These are phyloP conservation scores for Simplicillium sp. DNA, from an alignment of 2,329 filamentous ascomycete genomes.

Conservation along the genomic window DNA sequence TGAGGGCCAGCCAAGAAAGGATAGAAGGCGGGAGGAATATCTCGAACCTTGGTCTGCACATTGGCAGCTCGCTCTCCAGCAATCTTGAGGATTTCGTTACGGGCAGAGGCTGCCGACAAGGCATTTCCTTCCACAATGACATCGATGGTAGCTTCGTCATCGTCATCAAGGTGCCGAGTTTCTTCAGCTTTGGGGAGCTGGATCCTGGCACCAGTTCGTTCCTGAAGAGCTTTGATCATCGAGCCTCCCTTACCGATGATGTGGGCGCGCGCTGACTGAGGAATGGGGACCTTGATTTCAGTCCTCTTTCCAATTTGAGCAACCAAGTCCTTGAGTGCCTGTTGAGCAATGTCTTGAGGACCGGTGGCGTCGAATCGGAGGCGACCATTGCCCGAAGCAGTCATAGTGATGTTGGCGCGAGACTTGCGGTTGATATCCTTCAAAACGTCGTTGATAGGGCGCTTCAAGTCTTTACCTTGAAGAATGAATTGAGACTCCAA, in stretches of 20 bases:
- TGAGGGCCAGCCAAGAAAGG: conserved; percentile 84
- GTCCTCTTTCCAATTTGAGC: conserved; percentile 73
- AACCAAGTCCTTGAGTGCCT: conserved; percentile 83
- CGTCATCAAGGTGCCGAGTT: conserved; percentile 38
- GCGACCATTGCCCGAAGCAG: conserved; percentile 59
- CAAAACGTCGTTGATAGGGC: conserved; percentile 74
- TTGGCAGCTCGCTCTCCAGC: conserved; percentile 78
- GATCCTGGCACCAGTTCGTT: conserved; percentile 81
- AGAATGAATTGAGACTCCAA: conserved; percentile 70
- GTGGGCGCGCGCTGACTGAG: conserved; percentile 71
- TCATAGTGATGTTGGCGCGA: conserved; percentile 75
- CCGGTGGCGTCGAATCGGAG: conserved; percentile 80
- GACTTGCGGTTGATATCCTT: conserved; percentile 90
- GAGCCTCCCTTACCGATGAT: conserved; percentile 90
- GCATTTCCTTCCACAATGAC: conserved; percentile 87
- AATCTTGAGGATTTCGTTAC: conserved; percentile 76
- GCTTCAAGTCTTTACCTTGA: conserved; percentile 62
- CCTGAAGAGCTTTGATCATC: conserved; percentile 82
- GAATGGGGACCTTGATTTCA: conserved; percentile 68
- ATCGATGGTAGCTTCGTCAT: conserved; percentile 75
- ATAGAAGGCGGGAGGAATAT: conserved; percentile 85
- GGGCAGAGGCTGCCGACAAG: conserved; percentile 74
- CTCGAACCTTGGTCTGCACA: conserved; percentile 70
- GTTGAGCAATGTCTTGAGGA: conserved; percentile 71
- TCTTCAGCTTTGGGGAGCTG: conserved; percentile 79